Evolutionary conservation across 2,329 filamentous ascomycete genomes (phyloP).

Genomic region (Conoideocrella luteorostrata): DNA sequence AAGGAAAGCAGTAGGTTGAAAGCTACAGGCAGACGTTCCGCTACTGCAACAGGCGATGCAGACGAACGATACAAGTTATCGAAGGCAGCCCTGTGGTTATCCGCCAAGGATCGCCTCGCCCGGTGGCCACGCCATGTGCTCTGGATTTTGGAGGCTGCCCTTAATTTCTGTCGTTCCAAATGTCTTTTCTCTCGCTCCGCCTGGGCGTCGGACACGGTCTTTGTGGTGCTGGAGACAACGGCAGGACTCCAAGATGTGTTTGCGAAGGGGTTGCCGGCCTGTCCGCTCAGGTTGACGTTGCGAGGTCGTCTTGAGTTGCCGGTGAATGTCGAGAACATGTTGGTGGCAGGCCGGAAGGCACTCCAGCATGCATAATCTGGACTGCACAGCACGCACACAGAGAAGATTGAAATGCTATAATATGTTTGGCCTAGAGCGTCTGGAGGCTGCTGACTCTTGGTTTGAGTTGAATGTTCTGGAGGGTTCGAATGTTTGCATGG

Average conservation of each 20-base stretch:
- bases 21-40: constrained; percentile 32
- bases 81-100: constrained; percentile 53
- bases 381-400: not conserved
- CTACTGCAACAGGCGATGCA: constrained; percentile 23
- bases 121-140: constrained; percentile 74
- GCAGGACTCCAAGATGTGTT: constrained; percentile 52
- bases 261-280: constrained; percentile 73
- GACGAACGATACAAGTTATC: constrained; percentile 49
- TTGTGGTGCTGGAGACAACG: constrained; percentile 59
- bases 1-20: constrained; percentile 44
- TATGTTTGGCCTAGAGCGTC: no score
- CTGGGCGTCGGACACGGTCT: constrained; percentile 77
- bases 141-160: constrained; percentile 70
- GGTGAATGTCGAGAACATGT: constrained; percentile 89
- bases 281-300: constrained; percentile 90
- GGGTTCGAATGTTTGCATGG: not conserved
- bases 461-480: not conserved
- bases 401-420: no score
- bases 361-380: not conserved
- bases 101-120: constrained; percentile 51
- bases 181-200: constrained; percentile 78
- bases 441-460: no score
- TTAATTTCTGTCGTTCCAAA: constrained; percentile 69
- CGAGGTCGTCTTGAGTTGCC: constrained; percentile 78
- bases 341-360: constrained; percentile 10